Base-by-base conservation (phyloP, 1,139 yeast species). In the Taphrina deformans region DNA sequence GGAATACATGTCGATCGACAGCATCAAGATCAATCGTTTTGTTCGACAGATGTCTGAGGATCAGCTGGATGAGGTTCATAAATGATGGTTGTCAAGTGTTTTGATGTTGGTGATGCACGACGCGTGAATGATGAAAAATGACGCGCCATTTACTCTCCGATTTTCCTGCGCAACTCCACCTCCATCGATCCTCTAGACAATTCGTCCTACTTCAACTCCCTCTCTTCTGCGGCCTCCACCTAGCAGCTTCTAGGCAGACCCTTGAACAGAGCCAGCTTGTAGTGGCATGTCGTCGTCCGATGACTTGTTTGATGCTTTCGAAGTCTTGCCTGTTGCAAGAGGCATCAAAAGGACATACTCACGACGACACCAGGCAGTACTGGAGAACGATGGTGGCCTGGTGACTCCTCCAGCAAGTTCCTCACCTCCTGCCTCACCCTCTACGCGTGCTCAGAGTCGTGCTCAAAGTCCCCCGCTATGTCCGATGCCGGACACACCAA, bases 351-450 rank as follows among this genome's bases (percentile, higher is more conserved):
- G 62, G 18, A 58, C 62, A 0, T 58, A 58, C 48, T 58, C 62
- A 23, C 31, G 46, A 24, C 21, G 62, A n/a, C 45, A 50, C 23
- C 53, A 46, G 27, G 27, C 35, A 12, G n/a, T 46, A 2, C 31
- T 27, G 14, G 55, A 45, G 31, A 9, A 21, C 12, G 24, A 27
- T 16, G 9, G 27, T 18, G 62, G 62, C n/a, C 55, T 58, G 1
- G 38, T 46, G 7, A 58, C 55, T 3, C 62, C 62, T 14, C 62
- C 62, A 14, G 55, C 62, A 5, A 45, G 55, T 21, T 58, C 62
- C 18, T 58, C 62, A 3, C 62, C 62, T 26, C 55, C 62, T 12
- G 33, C 46, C 10, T 45, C 62, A 6, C 62, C 62, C 5, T 12
- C 12, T 18, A 12, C 40, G 50, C 51, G 44, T 16, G 26, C 27